Conservation (phyloP, 495 filamentous ascomycete genomes). For the Tuber umbilicatum region DNA sequence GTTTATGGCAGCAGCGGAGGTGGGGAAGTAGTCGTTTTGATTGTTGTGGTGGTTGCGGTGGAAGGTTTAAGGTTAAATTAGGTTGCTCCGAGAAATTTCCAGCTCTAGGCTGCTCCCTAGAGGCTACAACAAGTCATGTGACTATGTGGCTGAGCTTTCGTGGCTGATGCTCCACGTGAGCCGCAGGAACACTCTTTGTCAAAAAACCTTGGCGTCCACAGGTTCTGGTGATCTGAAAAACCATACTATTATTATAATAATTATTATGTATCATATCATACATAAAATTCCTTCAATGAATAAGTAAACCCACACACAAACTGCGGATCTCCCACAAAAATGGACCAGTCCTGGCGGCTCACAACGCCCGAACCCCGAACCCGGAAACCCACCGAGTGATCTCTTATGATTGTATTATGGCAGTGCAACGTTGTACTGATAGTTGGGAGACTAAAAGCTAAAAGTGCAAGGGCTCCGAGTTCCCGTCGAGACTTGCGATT, state of each 20-base stretch:
- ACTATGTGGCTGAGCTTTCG: background rate
- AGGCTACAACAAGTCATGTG: background rate
- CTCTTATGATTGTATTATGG: background rate
- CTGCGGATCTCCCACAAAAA: background rate
- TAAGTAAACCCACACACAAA: background rate
- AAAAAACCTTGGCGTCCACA: background rate
- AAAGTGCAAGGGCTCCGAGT: background rate
- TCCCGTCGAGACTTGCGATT: background rate
- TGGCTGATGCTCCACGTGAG: background rate
- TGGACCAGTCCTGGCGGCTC: background rate
- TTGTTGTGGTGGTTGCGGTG: conserved; percentile 43
- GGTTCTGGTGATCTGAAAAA: background rate
- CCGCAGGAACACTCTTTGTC: background rate
- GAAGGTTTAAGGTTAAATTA: conserved; percentile 44
- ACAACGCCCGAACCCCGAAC: background rate
- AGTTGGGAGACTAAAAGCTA: background rate
- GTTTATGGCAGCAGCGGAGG: background rate
- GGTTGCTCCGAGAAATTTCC: background rate
- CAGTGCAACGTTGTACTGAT: background rate
- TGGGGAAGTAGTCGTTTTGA: background rate
- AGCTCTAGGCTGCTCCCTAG: background rate
- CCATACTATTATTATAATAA: too few relatives aligned
- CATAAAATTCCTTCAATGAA: background rate
- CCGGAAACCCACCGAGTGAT: background rate
- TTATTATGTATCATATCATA: too few relatives aligned